Conservation (phyloP, 179 eudicot species). For the Pouteria campechiana region DNA sequence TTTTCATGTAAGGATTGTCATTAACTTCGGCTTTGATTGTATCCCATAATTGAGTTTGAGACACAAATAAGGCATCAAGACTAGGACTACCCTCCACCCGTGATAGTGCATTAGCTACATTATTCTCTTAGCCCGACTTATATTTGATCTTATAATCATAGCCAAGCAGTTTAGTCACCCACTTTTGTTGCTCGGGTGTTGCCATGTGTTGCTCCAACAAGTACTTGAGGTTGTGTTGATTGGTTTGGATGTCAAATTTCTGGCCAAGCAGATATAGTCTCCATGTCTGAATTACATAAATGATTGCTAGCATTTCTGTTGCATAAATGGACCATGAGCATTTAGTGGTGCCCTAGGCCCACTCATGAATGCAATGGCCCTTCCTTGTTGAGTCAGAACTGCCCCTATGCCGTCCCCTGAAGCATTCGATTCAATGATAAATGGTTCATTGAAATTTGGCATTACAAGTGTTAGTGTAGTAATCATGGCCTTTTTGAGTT, state of each 20-base stretch:
- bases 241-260: background rate
- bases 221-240: background rate
- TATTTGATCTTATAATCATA: conserved; percentile 1
- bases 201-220: background rate
- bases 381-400: background rate
- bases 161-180: conserved; percentile 1
- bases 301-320: background rate
- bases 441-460: background rate
- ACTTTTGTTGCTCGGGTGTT: background rate
- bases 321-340: background rate
- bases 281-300: background rate
- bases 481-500: background rate
- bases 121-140: background rate
- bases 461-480: background rate
- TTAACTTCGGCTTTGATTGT: background rate
- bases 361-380: background rate
- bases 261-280: background rate
- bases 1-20: background rate
- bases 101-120: conserved; percentile 1
- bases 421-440: conserved; percentile 1
- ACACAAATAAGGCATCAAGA: no score
- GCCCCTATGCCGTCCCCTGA: background rate
- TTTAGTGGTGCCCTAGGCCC: background rate
- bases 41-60: background rate
- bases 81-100: background rate